phyloP scores from a whole-genome alignment of 176 grass and related monocot species.

The Eleusine coracana region DNA sequence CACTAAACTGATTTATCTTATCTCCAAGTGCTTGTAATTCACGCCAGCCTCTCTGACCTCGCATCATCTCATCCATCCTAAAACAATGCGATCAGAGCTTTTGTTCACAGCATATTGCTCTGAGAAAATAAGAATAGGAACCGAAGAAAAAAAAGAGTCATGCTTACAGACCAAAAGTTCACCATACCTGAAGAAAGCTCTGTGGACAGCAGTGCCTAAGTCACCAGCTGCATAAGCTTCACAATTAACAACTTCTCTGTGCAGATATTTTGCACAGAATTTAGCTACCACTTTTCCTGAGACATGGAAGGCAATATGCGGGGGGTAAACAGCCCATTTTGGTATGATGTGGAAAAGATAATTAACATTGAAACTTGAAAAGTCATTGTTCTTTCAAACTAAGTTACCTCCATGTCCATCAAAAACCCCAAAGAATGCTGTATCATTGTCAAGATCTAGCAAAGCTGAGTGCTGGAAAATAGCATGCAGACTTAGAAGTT shows the following conservation, averaged over 20 bases:
- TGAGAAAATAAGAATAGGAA: not conserved
- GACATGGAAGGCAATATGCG: constrained; percentile 30
- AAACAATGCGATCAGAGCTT: constrained; percentile 37
- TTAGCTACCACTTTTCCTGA: constrained; percentile 94
- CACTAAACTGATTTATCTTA: constrained; percentile 86
- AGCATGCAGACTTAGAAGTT: constrained; percentile 31
- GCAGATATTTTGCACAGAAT: constrained; percentile 94
- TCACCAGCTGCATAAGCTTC: constrained; percentile 75
- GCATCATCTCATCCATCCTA: constrained; percentile 99
- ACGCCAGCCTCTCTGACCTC: constrained; percentile 93
- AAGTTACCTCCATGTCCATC: constrained; percentile 94
- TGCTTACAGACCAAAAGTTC: constrained; percentile 10
- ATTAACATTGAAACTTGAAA: not conserved
- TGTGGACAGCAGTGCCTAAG: constrained; percentile 60
- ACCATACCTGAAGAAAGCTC: constrained; percentile 86
- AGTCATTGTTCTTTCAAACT: not conserved
- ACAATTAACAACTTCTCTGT: constrained; percentile 72
- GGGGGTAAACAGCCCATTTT: not conserved
- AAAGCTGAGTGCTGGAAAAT: constrained; percentile 77
- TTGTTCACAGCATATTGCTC: constrained; percentile 20
- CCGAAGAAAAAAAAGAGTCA: not conserved
- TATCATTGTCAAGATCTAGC: constrained; percentile 73
- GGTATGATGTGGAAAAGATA: constrained; percentile 6
- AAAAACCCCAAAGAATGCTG: constrained; percentile 92
- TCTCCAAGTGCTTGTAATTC: constrained; percentile 89